Evolutionary conservation across 148 eudicot species (phyloP), one percentile per base, ranked within the genome.

Genomic region (Polygonum maritimum): DNA sequence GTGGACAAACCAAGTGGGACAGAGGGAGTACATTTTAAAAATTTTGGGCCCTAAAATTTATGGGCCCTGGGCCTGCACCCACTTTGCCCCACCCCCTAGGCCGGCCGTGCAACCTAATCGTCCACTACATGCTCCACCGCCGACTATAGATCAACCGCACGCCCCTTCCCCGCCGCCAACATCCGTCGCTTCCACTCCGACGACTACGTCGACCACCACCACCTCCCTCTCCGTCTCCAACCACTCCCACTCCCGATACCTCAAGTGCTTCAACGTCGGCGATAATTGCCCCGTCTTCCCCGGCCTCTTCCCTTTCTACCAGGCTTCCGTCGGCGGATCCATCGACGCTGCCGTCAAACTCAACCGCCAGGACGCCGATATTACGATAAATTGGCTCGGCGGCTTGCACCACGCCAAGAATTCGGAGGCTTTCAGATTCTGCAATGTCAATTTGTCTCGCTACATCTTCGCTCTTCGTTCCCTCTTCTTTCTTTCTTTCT

Each of bases 331-430:
- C 36, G 96, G 98, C 2, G 98, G 96, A 0, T 91, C 94, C 0
- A 89, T 93, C 12, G 96, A 96, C 1, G 96, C 96, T 0, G 96
- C 98, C 0, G 98, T 86, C 0, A 91, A 91, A 85, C 74, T 91
- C 0, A 91, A 91, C 39, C 69, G 88, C 1, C 79, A 77, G 69
- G 96, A 89, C 22, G 93, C 93, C 0, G 98, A 91, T 79, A 87
- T 93, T 3, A 92, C 97, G 0, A 82, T 93, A 10, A 93, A 93
- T 79, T 93, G 98, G 97, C 97, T 97, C 2, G 98, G 98, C 0
- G 98, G 98, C 2, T 77, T 93, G 76, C 97, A 91, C 52, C 97
- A 93, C 74, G 98, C 98, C 0, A 93, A 93, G 86, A 93, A 91
- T 63, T 83, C 89, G 0, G 98, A 93, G 81, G 98, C 98, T 0